A percentile compares a stretch with the other conserved stretches of the same genome.
Evolutionary conservation across 78 protist genomes (phyloP).

Genomic region (Guillardia theta): DNA sequence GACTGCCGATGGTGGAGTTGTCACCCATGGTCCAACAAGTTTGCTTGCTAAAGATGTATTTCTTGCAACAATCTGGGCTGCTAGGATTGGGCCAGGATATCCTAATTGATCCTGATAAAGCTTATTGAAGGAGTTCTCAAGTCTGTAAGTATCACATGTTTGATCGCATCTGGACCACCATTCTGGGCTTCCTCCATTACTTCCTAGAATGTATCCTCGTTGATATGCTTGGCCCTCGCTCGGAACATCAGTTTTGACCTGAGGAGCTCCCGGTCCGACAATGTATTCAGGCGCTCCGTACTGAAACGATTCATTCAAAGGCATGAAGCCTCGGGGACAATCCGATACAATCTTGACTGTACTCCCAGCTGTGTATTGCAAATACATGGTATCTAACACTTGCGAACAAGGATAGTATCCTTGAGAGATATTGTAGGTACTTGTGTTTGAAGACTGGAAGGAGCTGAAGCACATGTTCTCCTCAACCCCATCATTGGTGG

Average conservation of each 20-base stretch:
- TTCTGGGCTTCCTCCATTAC: background rate
- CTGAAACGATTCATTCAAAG: background rate
- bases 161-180: background rate
- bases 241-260: background rate
- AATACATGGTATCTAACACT: too few relatives aligned
- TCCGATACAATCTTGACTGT: background rate
- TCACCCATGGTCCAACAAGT: background rate
- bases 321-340: background rate
- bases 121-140: background rate
- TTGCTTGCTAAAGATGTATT: background rate
- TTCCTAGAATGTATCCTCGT: background rate
- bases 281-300: background rate
- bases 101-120: background rate
- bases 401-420: background rate
- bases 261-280: background rate
- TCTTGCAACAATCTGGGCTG: background rate
- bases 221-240: background rate
- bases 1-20: background rate
- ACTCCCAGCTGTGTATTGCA: background rate
- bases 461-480: constrained; percentile 19
- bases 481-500: background rate
- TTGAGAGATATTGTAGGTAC: background rate
- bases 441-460: background rate
- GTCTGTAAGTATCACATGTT: background rate
- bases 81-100: background rate